Percentiles rank a stretch among this genome's conserved stretches.
phyloP scores from a whole-genome alignment of 2,329 filamentous ascomycete species.

The Leptosphaerulina australis region DNA sequence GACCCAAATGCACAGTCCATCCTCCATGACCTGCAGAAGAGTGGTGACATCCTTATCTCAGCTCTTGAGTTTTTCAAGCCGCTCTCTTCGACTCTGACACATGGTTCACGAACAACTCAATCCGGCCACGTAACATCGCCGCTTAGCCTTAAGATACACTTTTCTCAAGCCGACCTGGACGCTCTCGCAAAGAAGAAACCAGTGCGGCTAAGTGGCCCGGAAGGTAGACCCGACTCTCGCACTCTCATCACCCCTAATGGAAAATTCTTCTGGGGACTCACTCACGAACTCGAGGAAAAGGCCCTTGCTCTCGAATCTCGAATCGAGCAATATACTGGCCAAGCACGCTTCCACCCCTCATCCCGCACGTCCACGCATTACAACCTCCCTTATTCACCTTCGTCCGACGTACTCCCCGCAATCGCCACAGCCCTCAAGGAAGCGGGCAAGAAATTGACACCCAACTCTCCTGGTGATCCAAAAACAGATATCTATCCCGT shows the following conservation, averaged over 20 bases:
- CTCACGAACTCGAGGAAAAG: conserved; percentile 69
- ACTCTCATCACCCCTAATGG: conserved; percentile 78
- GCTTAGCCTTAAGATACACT: conserved; percentile 45
- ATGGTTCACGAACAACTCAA: conserved; percentile 34
- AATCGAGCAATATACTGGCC: conserved; percentile 40
- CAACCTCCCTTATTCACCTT: conserved; percentile 24
- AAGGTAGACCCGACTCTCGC: conserved; percentile 56
- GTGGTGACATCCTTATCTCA: conserved; percentile 47
- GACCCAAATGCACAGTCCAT: conserved; percentile 45
- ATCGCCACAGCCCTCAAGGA: conserved; percentile 47
- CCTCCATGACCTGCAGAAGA: conserved; percentile 48
- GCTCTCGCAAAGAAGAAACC: conserved; percentile 63
- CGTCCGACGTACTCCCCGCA: conserved; percentile 42
- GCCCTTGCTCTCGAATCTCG: conserved; percentile 71
- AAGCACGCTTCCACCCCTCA: conserved; percentile 38
- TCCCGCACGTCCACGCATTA: conserved; percentile 21
- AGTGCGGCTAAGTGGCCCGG: conserved; percentile 51
- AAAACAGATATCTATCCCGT: conserved; percentile 30
- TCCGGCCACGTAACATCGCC: conserved; percentile 34
- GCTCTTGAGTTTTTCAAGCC: conserved; percentile 53
- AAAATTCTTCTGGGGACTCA: conserved; percentile 75
- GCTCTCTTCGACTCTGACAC: conserved; percentile 43
- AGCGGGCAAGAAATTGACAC: conserved; percentile 43
- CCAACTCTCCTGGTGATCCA: conserved; percentile 30
- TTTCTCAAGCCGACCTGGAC: conserved; percentile 52